Evolutionary conservation across 2,329 filamentous ascomycete genomes (phyloP).

Genomic region (Chaetomium globosum): DNA sequence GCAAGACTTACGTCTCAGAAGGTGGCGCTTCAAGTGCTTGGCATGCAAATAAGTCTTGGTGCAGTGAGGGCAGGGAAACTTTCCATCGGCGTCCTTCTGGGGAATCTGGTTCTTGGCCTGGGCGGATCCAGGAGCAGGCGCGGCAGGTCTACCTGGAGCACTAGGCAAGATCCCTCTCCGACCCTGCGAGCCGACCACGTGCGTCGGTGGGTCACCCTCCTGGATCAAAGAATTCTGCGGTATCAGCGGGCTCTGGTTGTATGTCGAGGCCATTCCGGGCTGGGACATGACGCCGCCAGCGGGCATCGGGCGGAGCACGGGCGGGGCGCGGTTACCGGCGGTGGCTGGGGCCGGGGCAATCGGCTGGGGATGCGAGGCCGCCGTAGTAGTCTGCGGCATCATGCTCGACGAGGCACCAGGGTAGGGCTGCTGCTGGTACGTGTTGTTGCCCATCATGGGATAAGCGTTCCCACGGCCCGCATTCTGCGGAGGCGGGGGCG

Average conservation of each 20-base stretch:
- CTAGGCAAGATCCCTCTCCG: slow-evolving; percentile 89
- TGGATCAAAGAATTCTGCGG: slow-evolving; percentile 58
- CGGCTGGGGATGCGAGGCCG: slow-evolving; percentile 71
- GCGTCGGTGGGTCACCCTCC: slow-evolving; percentile 71
- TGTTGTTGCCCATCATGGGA: slow-evolving; percentile 56
- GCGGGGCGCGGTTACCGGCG: slow-evolving; percentile 59
- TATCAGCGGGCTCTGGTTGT: slow-evolving; percentile 61
- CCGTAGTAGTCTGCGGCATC: slow-evolving; percentile 67
- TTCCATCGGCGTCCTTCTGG: slow-evolving; percentile 94
- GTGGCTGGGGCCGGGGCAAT: slow-evolving; percentile 70
- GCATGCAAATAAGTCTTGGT: slow-evolving; percentile 97
- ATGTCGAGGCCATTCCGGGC: slow-evolving; percentile 60
- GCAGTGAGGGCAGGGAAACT: slow-evolving; percentile 97
- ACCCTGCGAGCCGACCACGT: slow-evolving; percentile 93
- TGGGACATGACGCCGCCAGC: slow-evolving; percentile 65
- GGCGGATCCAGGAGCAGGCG: slow-evolving; percentile 68
- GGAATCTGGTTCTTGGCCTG: slow-evolving; percentile 80
- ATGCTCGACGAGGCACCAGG: slow-evolving; percentile 57
- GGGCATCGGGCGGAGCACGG: slow-evolving; percentile 70
- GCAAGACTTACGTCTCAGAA: slow-evolving; percentile 81
- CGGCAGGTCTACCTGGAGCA: slow-evolving; percentile 80
- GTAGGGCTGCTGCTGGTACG: slow-evolving; percentile 60
- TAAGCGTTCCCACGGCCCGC: slow-evolving; percentile 55
- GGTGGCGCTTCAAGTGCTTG: slow-evolving; percentile 95
- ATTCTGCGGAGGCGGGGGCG: slow-evolving; percentile 50